phyloP scores from a whole-genome alignment of 1,284 basidiomycete species.

The Pyrrhoderma noxium region DNA sequence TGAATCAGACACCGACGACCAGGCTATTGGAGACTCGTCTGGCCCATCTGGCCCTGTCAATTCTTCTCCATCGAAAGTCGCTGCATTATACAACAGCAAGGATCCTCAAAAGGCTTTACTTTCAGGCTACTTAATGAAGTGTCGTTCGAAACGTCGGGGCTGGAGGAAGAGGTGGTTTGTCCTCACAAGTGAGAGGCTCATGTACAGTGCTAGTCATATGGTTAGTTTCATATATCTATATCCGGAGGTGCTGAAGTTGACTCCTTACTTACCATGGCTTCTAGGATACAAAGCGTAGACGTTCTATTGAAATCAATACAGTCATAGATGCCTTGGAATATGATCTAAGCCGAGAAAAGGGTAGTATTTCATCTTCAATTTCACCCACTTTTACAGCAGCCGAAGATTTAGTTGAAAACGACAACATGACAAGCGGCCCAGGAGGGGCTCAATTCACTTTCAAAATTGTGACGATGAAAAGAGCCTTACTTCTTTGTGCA shows the following conservation, averaged over 20 bases:
- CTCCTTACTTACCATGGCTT: slow-evolving; percentile 12
- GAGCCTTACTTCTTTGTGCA: slow-evolving; percentile 84
- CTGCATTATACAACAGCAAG: slow-evolving; percentile 21
- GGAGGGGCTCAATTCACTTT: slow-evolving; percentile 54
- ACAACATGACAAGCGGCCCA: slow-evolving; percentile 22
- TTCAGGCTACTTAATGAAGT: slow-evolving; percentile 95
- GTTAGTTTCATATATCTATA: slow-evolving; percentile 40
- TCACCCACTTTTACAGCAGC: slow-evolving; percentile 3
- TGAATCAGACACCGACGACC: slow-evolving; percentile 67
- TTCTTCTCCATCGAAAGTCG: slow-evolving; percentile 35
- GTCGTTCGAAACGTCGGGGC: slow-evolving; percentile 84
- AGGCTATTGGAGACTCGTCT: slow-evolving; percentile 30
- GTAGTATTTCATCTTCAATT: not conserved
- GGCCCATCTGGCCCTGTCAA: slow-evolving; percentile 36
- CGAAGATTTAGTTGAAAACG: slow-evolving; percentile 9
- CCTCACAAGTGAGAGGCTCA: slow-evolving; percentile 71
- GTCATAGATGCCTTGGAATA: slow-evolving; percentile 94
- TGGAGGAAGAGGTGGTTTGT: slow-evolving; percentile 97
- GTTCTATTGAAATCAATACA: slow-evolving; percentile 76
- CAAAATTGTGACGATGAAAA: slow-evolving; percentile 94
- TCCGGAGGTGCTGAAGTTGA: not conserved
- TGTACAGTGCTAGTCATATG: slow-evolving; percentile 88
- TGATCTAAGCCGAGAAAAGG: slow-evolving; percentile 34
- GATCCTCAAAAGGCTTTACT: slow-evolving; percentile 64
- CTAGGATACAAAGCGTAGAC: slow-evolving; percentile 82